phyloP scores from a whole-genome alignment of 768 basidiomycete species.

The Kockovaella imperatae region DNA sequence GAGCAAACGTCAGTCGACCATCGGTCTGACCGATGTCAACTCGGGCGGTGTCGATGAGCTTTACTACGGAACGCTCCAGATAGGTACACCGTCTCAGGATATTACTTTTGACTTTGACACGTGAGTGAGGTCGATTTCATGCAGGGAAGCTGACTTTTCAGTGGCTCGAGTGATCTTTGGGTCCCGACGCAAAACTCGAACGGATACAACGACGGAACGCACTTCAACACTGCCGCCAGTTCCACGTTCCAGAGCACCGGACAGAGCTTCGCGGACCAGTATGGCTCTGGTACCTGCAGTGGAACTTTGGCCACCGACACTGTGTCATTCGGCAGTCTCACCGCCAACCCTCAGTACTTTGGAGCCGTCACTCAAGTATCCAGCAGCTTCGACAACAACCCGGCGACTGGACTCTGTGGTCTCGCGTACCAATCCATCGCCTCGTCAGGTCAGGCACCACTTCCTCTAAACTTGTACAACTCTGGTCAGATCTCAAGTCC shows the following conservation, averaged over 20 bases:
- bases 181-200: constrained; percentile 1
- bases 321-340: constrained; percentile 2
- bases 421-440: constrained; percentile 5
- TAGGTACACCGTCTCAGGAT: constrained; percentile 2
- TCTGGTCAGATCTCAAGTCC: constrained; percentile 1
- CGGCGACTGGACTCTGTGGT: constrained; percentile 8
- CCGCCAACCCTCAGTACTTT: constrained; percentile 7
- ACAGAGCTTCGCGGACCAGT: neutral
- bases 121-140: neutral
- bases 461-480: constrained; percentile 2
- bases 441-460: neutral
- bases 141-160: too few relatives aligned
- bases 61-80: constrained; percentile 3
- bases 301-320: constrained; percentile 4
- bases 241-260: constrained; percentile 5
- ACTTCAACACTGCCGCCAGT: constrained; percentile 3
- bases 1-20: neutral
- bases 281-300: constrained; percentile 2
- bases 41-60: constrained; percentile 3
- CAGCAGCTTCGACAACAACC: constrained; percentile 5
- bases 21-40: neutral
- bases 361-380: constrained; percentile 6
- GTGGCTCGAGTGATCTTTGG: constrained; percentile 5
- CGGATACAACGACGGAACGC: constrained; percentile 8
- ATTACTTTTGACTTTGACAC: constrained; percentile 8